phyloP scores from a whole-genome alignment of 129 eudicot genomes.

The Artemisia annua region DNA sequence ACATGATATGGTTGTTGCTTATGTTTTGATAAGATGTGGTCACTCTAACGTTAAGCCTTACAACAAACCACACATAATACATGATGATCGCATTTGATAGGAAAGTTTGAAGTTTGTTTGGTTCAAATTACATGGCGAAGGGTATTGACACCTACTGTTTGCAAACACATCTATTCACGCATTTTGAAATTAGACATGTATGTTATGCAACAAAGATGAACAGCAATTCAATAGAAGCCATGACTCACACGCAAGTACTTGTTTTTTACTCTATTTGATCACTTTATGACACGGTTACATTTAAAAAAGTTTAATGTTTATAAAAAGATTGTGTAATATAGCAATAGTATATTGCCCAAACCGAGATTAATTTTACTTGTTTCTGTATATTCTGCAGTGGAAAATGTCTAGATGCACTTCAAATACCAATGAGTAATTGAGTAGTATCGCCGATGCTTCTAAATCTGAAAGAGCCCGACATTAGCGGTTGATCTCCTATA shows the following conservation, averaged over 20 bases:
- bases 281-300: neutral
- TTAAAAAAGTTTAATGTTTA: neutral
- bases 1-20: too few relatives aligned
- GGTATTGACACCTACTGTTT: too few relatives aligned
- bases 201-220: too few relatives aligned
- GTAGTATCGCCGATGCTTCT: conserved; percentile 28
- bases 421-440: conserved; percentile 26
- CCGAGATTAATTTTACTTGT: neutral
- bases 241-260: neutral
- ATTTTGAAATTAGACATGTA: too few relatives aligned
- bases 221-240: neutral
- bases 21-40: too few relatives aligned
- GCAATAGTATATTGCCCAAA: neutral
- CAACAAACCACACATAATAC: too few relatives aligned
- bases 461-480: conserved; percentile 20
- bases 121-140: too few relatives aligned
- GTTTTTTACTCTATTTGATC: neutral
- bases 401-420: conserved; percentile 20
- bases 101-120: too few relatives aligned
- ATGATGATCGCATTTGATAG: too few relatives aligned
- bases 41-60: too few relatives aligned
- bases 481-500: conserved; percentile 22
- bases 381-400: conserved; percentile 16
- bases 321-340: neutral
- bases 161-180: too few relatives aligned